phyloP scores from a whole-genome alignment of 2,329 filamentous ascomycete genomes.

The Coniochaeta sp. region DNA sequence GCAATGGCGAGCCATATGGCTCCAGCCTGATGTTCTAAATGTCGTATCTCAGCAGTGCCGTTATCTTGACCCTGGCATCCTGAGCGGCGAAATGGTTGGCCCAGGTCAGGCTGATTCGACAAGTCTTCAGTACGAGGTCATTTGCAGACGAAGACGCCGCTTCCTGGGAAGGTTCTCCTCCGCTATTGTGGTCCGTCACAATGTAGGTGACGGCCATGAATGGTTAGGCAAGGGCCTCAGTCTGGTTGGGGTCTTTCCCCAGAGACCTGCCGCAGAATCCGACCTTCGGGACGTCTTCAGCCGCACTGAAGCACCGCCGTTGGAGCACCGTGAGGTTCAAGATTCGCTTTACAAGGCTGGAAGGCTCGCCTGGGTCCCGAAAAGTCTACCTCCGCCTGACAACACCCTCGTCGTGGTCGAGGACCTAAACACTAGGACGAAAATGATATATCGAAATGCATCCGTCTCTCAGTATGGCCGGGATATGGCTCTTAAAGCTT shows the following conservation, averaged over 20 bases:
- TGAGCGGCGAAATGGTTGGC: background rate
- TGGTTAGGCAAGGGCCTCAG: background rate
- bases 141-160: background rate
- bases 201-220: background rate
- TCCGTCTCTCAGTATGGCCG: background rate
- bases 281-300: background rate
- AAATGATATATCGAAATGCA: slow-evolving; percentile 1
- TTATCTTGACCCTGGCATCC: background rate
- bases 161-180: slow-evolving; percentile 5
- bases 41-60: slow-evolving; percentile 1
- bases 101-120: background rate
- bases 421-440: slow-evolving; percentile 5
- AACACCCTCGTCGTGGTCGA: slow-evolving; percentile 6
- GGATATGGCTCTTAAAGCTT: background rate
- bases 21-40: slow-evolving; percentile 3
- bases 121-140: background rate
- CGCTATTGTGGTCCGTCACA: background rate
- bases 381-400: background rate
- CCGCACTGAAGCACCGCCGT: background rate
- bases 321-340: background rate
- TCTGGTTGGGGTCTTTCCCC: background rate
- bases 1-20: slow-evolving; percentile 7
- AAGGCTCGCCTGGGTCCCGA: slow-evolving; percentile 4
- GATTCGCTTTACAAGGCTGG: slow-evolving; percentile 2
- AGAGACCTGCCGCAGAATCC: background rate